These are phyloP conservation scores for Kalmusia sp. DNA, from an alignment of 2,329 filamentous ascomycete genomes.

Conservation along the genomic window DNA sequence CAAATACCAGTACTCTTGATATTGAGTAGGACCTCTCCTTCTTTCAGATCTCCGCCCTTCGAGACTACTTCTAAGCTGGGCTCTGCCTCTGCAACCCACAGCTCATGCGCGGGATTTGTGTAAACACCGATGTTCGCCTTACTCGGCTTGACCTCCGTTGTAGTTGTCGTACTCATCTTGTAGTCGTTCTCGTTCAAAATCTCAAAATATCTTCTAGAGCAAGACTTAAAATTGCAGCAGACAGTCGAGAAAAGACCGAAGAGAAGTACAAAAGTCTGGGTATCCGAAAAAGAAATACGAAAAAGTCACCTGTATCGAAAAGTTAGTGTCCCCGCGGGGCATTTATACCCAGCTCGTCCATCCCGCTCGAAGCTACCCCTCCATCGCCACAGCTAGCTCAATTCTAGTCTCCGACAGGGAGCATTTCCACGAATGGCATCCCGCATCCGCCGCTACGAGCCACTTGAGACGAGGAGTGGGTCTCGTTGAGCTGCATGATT, in stretches of 20 bases:
- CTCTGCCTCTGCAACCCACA: slow-evolving; percentile 83
- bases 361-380: slow-evolving; percentile 12
- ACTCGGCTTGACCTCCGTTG: slow-evolving; percentile 56
- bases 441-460: slow-evolving; percentile 14
- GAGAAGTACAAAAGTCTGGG: not conserved
- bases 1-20: slow-evolving; percentile 97
- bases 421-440: slow-evolving; percentile 33
- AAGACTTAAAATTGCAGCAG: not conserved
- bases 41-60: slow-evolving; percentile 71
- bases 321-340: slow-evolving; percentile 1
- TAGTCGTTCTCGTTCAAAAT: not conserved
- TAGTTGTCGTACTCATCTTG: slow-evolving; percentile 42
- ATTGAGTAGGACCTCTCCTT: slow-evolving; percentile 85
- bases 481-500: slow-evolving; percentile 3
- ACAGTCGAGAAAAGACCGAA: not conserved
- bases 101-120: slow-evolving; percentile 89
- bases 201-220: not conserved
- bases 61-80: slow-evolving; percentile 79
- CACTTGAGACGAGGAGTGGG: slow-evolving; percentile 6
- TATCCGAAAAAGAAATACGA: not conserved
- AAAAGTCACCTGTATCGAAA: not conserved
- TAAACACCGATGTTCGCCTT: slow-evolving; percentile 96
- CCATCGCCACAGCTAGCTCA: slow-evolving; percentile 8
- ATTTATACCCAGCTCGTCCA: slow-evolving; percentile 6
- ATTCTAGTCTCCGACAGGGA: slow-evolving; percentile 12